Percentiles rank a stretch among this genome's conserved stretches.
Evolutionary conservation across 2,329 filamentous ascomycete species (phyloP).

Genomic region (Aschersonia sp.): DNA sequence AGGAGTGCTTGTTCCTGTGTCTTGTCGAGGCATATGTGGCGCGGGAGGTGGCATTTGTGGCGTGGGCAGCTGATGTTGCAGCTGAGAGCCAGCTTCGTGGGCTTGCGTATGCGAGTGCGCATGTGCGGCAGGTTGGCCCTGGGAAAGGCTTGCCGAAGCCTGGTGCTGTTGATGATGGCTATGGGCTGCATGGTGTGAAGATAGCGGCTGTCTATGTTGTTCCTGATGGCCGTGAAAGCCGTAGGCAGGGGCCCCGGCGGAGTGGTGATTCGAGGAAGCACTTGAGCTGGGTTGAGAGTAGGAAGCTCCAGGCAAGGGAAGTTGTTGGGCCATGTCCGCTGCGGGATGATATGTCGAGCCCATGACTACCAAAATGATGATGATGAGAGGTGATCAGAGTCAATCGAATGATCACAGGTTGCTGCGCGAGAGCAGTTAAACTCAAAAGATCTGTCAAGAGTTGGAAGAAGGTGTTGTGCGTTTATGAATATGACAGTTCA

Average conservation of each 20-base stretch:
- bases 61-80: constrained; percentile 6
- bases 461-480: too few species aligned
- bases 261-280: constrained; percentile 10
- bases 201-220: constrained; percentile 1
- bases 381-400: not conserved
- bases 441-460: too few species aligned
- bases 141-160: not conserved
- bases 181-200: constrained; percentile 2
- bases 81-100: constrained; percentile 3
- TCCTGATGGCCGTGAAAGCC: constrained; percentile 5
- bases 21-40: constrained; percentile 8
- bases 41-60: constrained; percentile 6
- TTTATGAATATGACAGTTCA: too few species aligned
- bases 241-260: constrained; percentile 1
- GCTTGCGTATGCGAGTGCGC: constrained; percentile 9
- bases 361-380: constrained; percentile 8
- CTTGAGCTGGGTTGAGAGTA: constrained; percentile 11
- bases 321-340: constrained; percentile 16
- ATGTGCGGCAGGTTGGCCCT: constrained; percentile 6
- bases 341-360: constrained; percentile 15
- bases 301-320: constrained; percentile 11
- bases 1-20: constrained; percentile 3
- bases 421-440: too few species aligned
- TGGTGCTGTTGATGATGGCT: constrained; percentile 8
- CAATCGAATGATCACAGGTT: too few species aligned